Evolutionary conservation across 305 asterid species (phyloP).

Genomic region (Rubia occidens): DNA sequence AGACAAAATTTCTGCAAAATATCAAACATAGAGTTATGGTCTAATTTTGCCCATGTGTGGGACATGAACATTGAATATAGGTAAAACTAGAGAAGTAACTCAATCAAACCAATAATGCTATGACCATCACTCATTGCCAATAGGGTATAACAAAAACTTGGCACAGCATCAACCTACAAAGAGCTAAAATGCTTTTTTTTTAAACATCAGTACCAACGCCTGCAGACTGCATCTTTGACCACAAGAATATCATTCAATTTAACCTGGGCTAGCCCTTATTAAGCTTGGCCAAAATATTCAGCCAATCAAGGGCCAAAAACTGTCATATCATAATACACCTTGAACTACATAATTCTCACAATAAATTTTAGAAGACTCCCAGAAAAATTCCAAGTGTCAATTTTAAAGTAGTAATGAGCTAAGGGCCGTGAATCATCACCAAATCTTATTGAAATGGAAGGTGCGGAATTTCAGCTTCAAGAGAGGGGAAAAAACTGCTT

Average conservation of each 20-base stretch:
- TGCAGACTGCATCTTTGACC: neutral
- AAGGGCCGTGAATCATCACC: neutral
- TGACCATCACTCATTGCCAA: neutral
- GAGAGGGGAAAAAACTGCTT: neutral
- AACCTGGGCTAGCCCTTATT: neutral
- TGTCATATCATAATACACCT: neutral
- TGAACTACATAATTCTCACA: neutral
- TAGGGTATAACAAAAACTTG: neutral
- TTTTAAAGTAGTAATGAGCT: neutral
- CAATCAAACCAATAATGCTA: neutral
- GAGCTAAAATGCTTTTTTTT: neutral
- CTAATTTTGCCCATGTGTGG: neutral
- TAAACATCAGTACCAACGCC: neutral
- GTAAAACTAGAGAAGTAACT: neutral
- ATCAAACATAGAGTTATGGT: neutral
- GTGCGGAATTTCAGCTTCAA: neutral
- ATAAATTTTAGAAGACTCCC: neutral
- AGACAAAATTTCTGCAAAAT: constrained; percentile 73
- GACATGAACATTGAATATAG: neutral
- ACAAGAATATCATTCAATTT: neutral
- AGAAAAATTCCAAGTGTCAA: neutral
- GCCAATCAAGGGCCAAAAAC: neutral
- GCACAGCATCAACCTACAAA: neutral
- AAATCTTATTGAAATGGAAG: neutral
- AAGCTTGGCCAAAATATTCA: neutral